Conservation (phyloP, 1,284 basidiomycete species). For the Rhodotorula sp. region DNA sequence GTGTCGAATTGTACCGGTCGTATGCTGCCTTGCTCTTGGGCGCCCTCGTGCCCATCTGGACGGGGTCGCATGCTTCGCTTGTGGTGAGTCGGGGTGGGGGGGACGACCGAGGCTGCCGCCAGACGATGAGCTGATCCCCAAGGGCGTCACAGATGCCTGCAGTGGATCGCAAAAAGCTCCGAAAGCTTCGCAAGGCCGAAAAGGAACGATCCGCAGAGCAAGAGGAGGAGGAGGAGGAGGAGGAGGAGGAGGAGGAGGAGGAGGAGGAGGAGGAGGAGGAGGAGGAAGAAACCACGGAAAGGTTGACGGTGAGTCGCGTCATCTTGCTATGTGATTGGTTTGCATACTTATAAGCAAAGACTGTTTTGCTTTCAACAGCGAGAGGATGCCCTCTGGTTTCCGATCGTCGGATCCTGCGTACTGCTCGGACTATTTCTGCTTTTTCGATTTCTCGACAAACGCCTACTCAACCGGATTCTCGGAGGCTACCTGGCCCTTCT, state of each 20-base stretch:
- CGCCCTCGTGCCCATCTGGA: slow-evolving; percentile 43
- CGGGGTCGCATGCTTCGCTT: slow-evolving; percentile 36
- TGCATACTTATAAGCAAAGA: neutral
- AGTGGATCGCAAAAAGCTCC: slow-evolving; percentile 11
- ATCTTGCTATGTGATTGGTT: neutral
- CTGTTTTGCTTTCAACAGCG: neutral
- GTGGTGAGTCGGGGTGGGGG: slow-evolving; percentile 23
- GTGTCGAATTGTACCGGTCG: slow-evolving; percentile 17
- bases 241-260: slow-evolving; percentile 39
- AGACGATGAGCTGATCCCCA: no score
- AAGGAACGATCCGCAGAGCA: slow-evolving; percentile 7
- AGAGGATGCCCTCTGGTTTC: slow-evolving; percentile 58
- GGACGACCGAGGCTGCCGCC: neutral
- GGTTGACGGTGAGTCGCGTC: slow-evolving; percentile 16
- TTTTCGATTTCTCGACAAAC: slow-evolving; percentile 66
- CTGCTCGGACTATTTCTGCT: slow-evolving; percentile 67
- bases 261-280: slow-evolving; percentile 37
- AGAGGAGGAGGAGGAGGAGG: slow-evolving; percentile 24
- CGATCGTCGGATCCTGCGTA: slow-evolving; percentile 60
- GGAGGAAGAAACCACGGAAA: slow-evolving; percentile 32
- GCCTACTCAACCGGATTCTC: slow-evolving; percentile 66
- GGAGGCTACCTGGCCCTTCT: slow-evolving; percentile 45
- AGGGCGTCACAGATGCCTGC: slow-evolving; percentile 36
- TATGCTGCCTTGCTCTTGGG: slow-evolving; percentile 35
- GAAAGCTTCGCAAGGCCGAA: neutral